Percentiles rank a stretch among this genome's conserved stretches.
phyloP scores from a whole-genome alignment of 2,329 filamentous ascomycete species.

The Ophiostoma sp. region DNA sequence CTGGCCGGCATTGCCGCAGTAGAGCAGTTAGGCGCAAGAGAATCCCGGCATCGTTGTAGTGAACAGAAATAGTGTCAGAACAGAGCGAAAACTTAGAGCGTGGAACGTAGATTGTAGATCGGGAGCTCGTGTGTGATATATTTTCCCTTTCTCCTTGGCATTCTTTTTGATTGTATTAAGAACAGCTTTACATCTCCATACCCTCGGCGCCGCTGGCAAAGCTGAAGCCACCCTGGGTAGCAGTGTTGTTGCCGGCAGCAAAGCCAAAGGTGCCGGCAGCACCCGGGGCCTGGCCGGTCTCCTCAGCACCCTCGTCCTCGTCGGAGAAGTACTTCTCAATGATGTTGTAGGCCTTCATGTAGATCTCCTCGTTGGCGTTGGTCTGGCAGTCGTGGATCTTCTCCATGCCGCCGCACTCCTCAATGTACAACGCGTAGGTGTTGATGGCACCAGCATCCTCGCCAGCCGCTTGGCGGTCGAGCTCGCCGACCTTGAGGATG shows the following conservation, averaged over 20 bases:
- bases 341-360: conserved; percentile 99
- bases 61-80: too few relatives aligned
- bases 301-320: conserved; percentile 88
- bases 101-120: too few relatives aligned
- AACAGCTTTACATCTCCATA: conserved; percentile 55
- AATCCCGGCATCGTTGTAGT: too few relatives aligned
- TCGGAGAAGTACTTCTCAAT: conserved; percentile 99
- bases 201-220: conserved; percentile 69
- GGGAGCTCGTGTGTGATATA: neutral
- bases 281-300: conserved; percentile 66
- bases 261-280: conserved; percentile 74
- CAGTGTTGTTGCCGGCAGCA: conserved; percentile 56
- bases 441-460: conserved; percentile 77
- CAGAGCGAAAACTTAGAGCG: too few relatives aligned
- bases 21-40: too few relatives aligned
- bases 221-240: conserved; percentile 76
- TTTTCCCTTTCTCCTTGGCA: neutral
- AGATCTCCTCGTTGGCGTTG: conserved; percentile 99
- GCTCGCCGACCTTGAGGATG: conserved; percentile 97
- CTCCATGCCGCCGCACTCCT: conserved; percentile 98
- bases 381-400: conserved; percentile 99
- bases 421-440: conserved; percentile 94
- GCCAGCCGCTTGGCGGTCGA: conserved; percentile 87
- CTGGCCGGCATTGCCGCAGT: too few relatives aligned
- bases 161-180: neutral